These are phyloP conservation scores for Ramalina peruviana DNA, from an alignment of 495 filamentous ascomycete species.

Conservation along the genomic window DNA sequence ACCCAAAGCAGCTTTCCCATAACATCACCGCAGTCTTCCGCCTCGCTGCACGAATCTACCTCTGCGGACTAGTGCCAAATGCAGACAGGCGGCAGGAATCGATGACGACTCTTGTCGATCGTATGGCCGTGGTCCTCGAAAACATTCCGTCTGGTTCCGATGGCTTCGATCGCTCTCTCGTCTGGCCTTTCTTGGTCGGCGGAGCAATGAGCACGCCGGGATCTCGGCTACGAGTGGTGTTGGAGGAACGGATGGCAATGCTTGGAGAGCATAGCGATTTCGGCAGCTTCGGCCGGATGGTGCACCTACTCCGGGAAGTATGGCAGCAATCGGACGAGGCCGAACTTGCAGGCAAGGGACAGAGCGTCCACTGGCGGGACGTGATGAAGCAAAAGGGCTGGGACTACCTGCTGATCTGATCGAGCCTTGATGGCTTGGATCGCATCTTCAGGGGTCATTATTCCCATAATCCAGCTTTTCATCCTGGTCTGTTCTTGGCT, in stretches of 20 bases:
- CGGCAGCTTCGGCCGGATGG: conserved; percentile 78
- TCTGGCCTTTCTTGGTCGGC: conserved; percentile 83
- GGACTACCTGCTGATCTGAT: conserved; percentile 83
- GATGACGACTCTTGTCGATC: conserved; percentile 59
- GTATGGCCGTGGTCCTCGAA: conserved; percentile 54
- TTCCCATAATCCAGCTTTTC: conserved; percentile 18
- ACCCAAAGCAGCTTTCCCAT: conserved; percentile 63
- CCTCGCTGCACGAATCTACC: conserved; percentile 82
- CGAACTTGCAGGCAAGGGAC: conserved; percentile 30
- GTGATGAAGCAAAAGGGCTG: conserved; percentile 83
- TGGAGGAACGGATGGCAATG: conserved; percentile 52
- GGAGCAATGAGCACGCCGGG: conserved; percentile 56
- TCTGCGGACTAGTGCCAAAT: conserved; percentile 84
- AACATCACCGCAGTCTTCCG: conserved; percentile 87
- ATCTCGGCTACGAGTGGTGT: conserved; percentile 61
- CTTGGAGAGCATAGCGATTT: conserved; percentile 64
- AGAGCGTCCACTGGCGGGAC: conserved; percentile 83
- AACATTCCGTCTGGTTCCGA: conserved; percentile 66
- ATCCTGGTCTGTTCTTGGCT: conserved; percentile 16
- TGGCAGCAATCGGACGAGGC: conserved; percentile 61
- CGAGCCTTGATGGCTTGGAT: conserved; percentile 19
- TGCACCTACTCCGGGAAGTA: conserved; percentile 62
- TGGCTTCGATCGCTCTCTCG: conserved; percentile 80
- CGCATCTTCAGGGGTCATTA: conserved; percentile 14
- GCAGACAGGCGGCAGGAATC: conserved; percentile 56